Conservation (phyloP, 352 stramenopile species). For the Saprolegnia diclina region DNA sequence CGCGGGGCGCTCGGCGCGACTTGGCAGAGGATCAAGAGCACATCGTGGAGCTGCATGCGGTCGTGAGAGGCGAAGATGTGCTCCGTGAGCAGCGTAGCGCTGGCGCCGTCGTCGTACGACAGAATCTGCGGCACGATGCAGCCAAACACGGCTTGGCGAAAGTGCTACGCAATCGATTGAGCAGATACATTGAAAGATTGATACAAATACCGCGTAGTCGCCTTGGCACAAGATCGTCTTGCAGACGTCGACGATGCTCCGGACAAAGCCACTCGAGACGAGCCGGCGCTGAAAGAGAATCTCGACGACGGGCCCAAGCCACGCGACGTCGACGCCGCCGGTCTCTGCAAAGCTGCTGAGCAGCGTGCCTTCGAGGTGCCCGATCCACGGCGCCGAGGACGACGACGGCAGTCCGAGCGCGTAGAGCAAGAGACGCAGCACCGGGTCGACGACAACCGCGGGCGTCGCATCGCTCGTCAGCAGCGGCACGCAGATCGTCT, state of each 20-base stretch:
- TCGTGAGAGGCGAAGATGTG: neutral
- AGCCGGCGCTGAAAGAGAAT: slow-evolving; percentile 7
- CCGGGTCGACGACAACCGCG: neutral
- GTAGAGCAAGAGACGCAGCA: slow-evolving; percentile 2
- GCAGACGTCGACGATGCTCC: slow-evolving; percentile 1
- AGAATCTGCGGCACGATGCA: slow-evolving; percentile 20
- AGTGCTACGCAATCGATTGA: neutral
- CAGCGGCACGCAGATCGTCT: slow-evolving; percentile 5
- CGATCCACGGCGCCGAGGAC: neutral
- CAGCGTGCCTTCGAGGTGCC: neutral
- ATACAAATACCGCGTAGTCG: neutral
- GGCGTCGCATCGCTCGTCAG: neutral
- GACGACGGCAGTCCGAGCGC: neutral
- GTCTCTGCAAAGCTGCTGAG: neutral
- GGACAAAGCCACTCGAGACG: slow-evolving; percentile 8
- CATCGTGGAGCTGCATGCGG: neutral
- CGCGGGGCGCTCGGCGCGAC: neutral
- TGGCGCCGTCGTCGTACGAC: neutral
- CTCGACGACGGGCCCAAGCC: slow-evolving; percentile 8
- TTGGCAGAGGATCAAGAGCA: slow-evolving; percentile 14
- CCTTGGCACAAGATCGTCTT: neutral
- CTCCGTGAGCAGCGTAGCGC: neutral
- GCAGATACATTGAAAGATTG: neutral
- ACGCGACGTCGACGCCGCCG: slow-evolving; percentile 1
- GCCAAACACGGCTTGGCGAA: slow-evolving; percentile 20